A percentile compares a stretch with the other conserved stretches of the same genome.
Evolutionary conservation across 768 basidiomycete species (phyloP).

Genomic region (Cytidiella melzeri): DNA sequence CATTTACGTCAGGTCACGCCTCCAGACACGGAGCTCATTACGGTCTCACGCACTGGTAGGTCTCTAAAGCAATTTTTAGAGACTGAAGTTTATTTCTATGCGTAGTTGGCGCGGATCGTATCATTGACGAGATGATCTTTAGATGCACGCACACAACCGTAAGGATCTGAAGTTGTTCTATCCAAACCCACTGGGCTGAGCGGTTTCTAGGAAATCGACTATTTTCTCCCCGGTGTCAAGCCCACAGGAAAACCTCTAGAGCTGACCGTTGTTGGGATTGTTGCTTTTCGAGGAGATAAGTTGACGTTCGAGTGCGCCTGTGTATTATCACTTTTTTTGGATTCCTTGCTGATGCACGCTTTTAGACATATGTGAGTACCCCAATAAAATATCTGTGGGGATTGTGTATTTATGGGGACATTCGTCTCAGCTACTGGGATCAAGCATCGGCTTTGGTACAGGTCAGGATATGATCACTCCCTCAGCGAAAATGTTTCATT

Average conservation of each 20-base stretch:
- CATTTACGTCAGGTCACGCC: conserved; percentile 31
- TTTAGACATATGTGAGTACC: conserved; percentile 25
- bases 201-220: conserved; percentile 33
- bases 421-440: conserved; percentile 36
- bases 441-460: conserved; percentile 43
- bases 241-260: conserved; percentile 33
- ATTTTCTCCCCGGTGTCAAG: conserved; percentile 28
- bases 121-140: conserved; percentile 45
- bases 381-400: neutral
- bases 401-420: neutral
- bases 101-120: conserved; percentile 35
- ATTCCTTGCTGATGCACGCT: neutral
- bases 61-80: neutral
- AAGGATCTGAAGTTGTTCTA: conserved; percentile 1
- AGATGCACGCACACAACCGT: conserved; percentile 36
- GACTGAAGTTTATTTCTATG: neutral
- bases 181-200: neutral
- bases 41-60: conserved; percentile 36
- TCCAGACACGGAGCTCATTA: conserved; percentile 33
- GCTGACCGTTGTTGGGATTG: conserved; percentile 38
- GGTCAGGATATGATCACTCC: conserved; percentile 19
- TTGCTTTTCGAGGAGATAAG: conserved; percentile 44
- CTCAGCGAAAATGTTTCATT: too few relatives aligned
- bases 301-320: conserved; percentile 39
- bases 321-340: neutral